A percentile compares a stretch with the other conserved stretches of the same genome.
These are phyloP conservation scores for Tricholoma sp. DNA, from an alignment of 768 basidiomycete genomes.

Conservation along the genomic window DNA sequence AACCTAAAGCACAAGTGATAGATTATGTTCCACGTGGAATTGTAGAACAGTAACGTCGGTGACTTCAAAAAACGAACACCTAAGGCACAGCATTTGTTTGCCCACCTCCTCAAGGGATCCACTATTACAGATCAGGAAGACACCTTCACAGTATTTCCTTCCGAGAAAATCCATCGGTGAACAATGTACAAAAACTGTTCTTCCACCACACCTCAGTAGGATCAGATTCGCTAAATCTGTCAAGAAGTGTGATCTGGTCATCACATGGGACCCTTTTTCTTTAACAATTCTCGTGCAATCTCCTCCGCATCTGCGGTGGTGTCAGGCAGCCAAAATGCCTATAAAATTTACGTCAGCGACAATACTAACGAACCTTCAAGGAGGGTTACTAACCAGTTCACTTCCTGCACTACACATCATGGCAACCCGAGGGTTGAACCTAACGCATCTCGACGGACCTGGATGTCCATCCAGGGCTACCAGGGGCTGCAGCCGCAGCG, in stretches of 20 bases:
- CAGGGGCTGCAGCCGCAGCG: conserved; percentile 37
- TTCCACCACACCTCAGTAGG: not conserved
- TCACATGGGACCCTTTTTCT: conserved; percentile 34
- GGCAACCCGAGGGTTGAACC: conserved; percentile 83
- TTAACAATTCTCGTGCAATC: conserved; percentile 63
- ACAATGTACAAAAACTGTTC: not conserved
- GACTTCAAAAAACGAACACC: no score
- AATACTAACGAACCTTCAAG: not conserved
- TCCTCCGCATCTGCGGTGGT: conserved; percentile 64
- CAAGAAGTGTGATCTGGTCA: not conserved
- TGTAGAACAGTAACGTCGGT: no score
- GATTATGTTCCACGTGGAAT: no score
- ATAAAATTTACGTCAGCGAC: conserved; percentile 4
- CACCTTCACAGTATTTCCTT: not conserved
- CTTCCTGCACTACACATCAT: conserved; percentile 86
- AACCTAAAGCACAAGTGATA: no score
- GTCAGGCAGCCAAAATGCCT: conserved; percentile 53
- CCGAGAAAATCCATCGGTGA: not conserved
- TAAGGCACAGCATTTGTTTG: not conserved
- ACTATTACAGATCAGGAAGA: not conserved
- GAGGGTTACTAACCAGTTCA: conserved; percentile 59
- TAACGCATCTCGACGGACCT: conserved; percentile 80
- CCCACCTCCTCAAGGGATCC: not conserved
- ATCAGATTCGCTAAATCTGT: not conserved
- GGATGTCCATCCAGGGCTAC: conserved; percentile 70